A percentile compares a stretch with the other conserved stretches of the same genome.
Conservation (phyloP, 768 basidiomycete species). For the Lyophyllum semitale region DNA sequence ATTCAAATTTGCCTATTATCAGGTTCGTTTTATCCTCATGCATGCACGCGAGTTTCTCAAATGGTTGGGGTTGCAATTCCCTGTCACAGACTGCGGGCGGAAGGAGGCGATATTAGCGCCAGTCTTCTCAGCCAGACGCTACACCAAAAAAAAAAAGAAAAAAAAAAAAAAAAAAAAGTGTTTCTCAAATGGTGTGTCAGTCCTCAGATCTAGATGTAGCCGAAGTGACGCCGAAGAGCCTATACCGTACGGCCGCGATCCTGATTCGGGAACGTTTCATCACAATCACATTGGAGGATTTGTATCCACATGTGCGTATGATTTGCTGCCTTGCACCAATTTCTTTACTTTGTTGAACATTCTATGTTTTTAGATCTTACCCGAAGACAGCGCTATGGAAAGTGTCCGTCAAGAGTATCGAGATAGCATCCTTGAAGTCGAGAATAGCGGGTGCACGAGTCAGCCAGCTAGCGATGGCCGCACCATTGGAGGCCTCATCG, state of each 20-base stretch:
- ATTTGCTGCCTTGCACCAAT: slow-evolving; percentile 1
- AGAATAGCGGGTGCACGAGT: slow-evolving; percentile 68
- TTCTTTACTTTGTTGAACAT: no score
- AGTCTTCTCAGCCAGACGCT: no score
- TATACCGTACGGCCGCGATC: slow-evolving; percentile 83
- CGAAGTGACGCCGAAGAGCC: slow-evolving; percentile 66
- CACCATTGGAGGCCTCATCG: slow-evolving; percentile 68
- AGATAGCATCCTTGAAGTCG: slow-evolving; percentile 57
- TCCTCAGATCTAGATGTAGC: slow-evolving; percentile 54
- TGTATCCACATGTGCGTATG: slow-evolving; percentile 85
- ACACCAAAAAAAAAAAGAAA: no score
- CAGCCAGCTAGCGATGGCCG: slow-evolving; percentile 84
- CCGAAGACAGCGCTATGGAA: slow-evolving; percentile 78
- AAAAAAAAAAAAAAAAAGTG: no score
- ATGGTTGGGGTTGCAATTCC: no score
- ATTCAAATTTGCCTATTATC: slow-evolving; percentile 95
- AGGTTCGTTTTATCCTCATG: slow-evolving; percentile 50
- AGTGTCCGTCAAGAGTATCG: slow-evolving; percentile 65
- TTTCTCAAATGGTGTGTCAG: slow-evolving; percentile 37
- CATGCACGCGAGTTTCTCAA: background rate
- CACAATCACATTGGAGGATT: slow-evolving; percentile 78
- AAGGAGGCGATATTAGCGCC: no score
- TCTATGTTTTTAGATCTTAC: slow-evolving; percentile 61
- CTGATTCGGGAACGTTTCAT: slow-evolving; percentile 91
- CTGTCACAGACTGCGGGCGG: no score